Base-by-base conservation (phyloP, 106 monocot species). In the Dendrobium officinale region DNA sequence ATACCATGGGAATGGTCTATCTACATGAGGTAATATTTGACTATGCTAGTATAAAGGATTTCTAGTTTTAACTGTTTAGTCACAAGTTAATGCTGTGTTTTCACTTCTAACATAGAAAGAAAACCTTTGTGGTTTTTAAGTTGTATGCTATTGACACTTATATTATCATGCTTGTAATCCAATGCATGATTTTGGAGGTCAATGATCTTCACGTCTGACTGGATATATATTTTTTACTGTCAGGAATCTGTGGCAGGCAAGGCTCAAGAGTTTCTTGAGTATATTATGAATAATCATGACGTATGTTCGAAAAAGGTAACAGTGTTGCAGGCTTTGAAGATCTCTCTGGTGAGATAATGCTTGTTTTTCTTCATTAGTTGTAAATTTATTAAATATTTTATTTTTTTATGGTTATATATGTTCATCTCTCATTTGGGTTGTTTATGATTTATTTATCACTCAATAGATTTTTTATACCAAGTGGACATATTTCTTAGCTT, bases 311-410 rank as follows among this genome's bases (percentile, higher is more conserved):
- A 91, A 24, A 81, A 86, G 73, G 79, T 83, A 55, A 82, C 90
- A 6, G 84, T 96, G 66, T 77, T 96, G 77, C 91, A 96, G 58
- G 95, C 95, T 43, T 88, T 93, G 70, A 86, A 85, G 68, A 88
- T 96, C 72, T 91, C 95, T 51, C 83, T 96, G 93, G 95, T 96
- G 33, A 82, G 85, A 74, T 37, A 6, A 72, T 18, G 37, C 17
- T 77, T 11, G 19, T 45, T 20, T 51, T 11, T 43, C 13, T 31
- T 70, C 13, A 70, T 9, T 70, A 16, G 9, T 33, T 37, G n/a
- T 8, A 70, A 37, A 37, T 33, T 70, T 33, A 16, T 11, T 1
- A 6, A 20, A 3, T 41, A 4, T 74, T 43, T 74, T 43, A 43
- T 8, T 42, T 42, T 42, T 74, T 20, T 42, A 18, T 19, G 33